Evolutionary conservation across 371 early-diverging fungal genomes (phyloP).

Genomic region (Apophysomyces variabilis): DNA sequence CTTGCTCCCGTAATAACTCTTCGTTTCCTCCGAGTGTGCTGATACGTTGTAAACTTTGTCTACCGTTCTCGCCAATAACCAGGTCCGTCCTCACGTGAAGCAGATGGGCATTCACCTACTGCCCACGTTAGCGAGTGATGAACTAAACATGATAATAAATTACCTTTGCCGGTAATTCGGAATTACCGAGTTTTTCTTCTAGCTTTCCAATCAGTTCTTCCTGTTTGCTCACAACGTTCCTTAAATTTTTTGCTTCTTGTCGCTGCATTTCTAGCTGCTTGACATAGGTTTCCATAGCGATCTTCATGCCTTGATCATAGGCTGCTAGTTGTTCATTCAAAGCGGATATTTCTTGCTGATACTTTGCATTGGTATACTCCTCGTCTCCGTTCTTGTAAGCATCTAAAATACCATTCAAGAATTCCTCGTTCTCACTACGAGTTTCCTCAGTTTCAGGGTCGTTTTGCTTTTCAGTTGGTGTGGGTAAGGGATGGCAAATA

Average conservation of each 20-base stretch:
- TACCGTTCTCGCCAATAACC: not conserved
- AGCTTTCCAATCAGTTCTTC: conserved; percentile 43
- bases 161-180: not conserved
- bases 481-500: conserved; percentile 24
- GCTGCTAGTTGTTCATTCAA: conserved; percentile 34
- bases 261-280: conserved; percentile 37
- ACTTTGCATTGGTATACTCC: conserved; percentile 10
- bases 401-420: conserved; percentile 34
- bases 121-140: conserved; percentile 2
- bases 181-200: conserved; percentile 28
- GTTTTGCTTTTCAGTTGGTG: conserved; percentile 22
- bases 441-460: conserved; percentile 17
- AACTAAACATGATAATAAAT: not conserved
- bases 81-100: not conserved
- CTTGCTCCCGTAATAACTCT: conserved; percentile 32
- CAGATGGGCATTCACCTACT: conserved; percentile 8
- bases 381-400: conserved; percentile 38
- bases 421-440: conserved; percentile 31
- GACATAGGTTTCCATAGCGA: conserved; percentile 40
- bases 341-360: conserved; percentile 24
- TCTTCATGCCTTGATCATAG: conserved; percentile 39
- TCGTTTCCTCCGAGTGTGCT: conserved; percentile 6
- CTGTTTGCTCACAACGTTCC: conserved; percentile 40
- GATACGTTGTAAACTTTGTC: conserved; percentile 3
- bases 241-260: conserved; percentile 28